Evolutionary conservation across 352 stramenopile genomes (phyloP), one percentile per base, ranked within the genome.

Genomic region (Phytophthora brassicae): DNA sequence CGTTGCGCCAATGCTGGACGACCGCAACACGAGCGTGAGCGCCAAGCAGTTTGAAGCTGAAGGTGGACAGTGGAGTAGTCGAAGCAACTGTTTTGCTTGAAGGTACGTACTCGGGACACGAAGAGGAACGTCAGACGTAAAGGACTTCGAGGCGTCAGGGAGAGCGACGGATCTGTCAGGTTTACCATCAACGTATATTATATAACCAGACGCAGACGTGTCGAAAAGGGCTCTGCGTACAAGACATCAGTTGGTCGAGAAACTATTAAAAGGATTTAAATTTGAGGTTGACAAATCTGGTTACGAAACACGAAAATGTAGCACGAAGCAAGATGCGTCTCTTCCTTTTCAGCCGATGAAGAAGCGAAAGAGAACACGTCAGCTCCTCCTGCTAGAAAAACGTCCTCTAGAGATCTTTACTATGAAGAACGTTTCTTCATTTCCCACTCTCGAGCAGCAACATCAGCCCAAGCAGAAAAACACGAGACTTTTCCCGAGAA

Each of bases 191-290:
- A 56, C 63, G 17, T 71, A 67, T 41, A 45, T 7, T 46, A 71
- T 7, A 51, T 36, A 28, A 57, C 57, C 8, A n/a, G 26, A 67
- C 19, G 64, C 52, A 7, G 51, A 63, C 7, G 16, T 71, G 33
- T 67, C 64, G 22, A 67, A 71, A 46, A 67, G 59, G 19, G 57
- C 57, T 5, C 29, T 71, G 16, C 56, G 19, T 7, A 44, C 46
- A n/a, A 71, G 57, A 47, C 57, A 64, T 23, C 50, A 53, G 9
- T 71, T 56, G 57, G 63, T 67, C 22, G 57, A 67, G 41, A 67
- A 42, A 13, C 24, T 49, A 28, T 19, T 71, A 47, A 60, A 60
- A 56, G 12, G 20, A 36, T 6, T 52, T 9, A 31, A 31, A 31
- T 8, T 31, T 31, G 26, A 31, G 8, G n/a, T n/a, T n/a, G n/a